phyloP scores from a whole-genome alignment of 2,329 filamentous ascomycete genomes.

The Penicillium sp. region DNA sequence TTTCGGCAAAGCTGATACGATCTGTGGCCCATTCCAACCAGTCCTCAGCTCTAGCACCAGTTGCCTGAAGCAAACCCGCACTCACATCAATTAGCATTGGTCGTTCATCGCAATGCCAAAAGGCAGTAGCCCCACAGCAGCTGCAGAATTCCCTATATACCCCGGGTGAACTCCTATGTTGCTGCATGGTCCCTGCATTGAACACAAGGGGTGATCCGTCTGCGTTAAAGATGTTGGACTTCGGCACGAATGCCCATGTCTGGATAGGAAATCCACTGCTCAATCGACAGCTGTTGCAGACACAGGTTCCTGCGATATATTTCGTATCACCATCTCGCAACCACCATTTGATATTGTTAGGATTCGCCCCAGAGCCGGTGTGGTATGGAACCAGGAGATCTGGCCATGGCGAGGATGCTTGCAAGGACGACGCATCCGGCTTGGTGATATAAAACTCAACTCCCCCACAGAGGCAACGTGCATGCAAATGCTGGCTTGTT shows the following conservation, averaged over 20 bases:
- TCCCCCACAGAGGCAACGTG: constrained; percentile 48
- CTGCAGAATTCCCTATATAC: constrained; percentile 55
- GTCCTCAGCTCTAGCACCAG: constrained; percentile 47
- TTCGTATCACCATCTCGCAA: constrained; percentile 41
- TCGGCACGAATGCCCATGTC: constrained; percentile 57
- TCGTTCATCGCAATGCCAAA: constrained; percentile 51
- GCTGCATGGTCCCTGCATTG: constrained; percentile 40
- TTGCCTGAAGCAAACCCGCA: constrained; percentile 48
- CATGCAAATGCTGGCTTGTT: constrained; percentile 28
- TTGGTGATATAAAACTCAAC: constrained; percentile 51
- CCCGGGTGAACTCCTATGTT: constrained; percentile 47
- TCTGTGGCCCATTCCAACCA: constrained; percentile 57
- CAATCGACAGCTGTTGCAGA: constrained; percentile 55
- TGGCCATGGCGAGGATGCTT: constrained; percentile 43
- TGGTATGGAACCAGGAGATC: constrained; percentile 48
- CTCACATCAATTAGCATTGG: constrained; percentile 56
- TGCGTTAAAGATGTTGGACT: constrained; percentile 47
- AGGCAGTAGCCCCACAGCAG: constrained; percentile 55
- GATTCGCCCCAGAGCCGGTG: constrained; percentile 37
- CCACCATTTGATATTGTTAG: constrained; percentile 52
- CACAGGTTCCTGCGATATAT: constrained; percentile 54
- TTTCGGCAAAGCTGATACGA: constrained; percentile 53
- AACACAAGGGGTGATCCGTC: constrained; percentile 31
- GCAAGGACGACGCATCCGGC: constrained; percentile 42
- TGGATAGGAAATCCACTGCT: constrained; percentile 56